Conservation (phyloP, 768 basidiomycete genomes). For the Kwoniella botswanensis region DNA sequence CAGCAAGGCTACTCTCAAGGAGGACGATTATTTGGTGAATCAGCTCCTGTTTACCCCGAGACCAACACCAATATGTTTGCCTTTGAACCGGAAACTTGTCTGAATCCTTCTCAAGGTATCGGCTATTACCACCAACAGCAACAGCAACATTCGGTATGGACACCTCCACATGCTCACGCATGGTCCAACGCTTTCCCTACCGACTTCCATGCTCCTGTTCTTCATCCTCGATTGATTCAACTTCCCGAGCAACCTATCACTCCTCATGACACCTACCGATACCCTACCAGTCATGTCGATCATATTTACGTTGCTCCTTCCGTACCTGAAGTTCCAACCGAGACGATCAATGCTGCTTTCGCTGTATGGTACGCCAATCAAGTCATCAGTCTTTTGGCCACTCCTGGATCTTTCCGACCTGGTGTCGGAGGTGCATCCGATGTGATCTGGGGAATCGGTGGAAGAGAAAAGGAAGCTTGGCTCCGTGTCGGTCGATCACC, state of each 20-base stretch:
- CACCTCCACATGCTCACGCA: slow-evolving; percentile 13
- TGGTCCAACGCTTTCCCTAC: slow-evolving; percentile 2
- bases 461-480: slow-evolving; percentile 40
- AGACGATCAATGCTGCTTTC: slow-evolving; percentile 31
- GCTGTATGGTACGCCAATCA: slow-evolving; percentile 46
- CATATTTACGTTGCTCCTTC: slow-evolving; percentile 23
- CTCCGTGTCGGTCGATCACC: slow-evolving; percentile 30
- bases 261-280: slow-evolving; percentile 37
- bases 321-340: slow-evolving; percentile 19
- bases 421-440: slow-evolving; percentile 42
- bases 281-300: slow-evolving; percentile 25
- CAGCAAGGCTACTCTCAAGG: background rate
- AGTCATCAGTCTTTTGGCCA: slow-evolving; percentile 34
- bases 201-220: slow-evolving; percentile 35
- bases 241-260: slow-evolving; percentile 30
- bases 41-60: slow-evolving; percentile 3
- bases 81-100: slow-evolving; percentile 5
- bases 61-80: slow-evolving; percentile 10
- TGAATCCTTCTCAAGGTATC: background rate
- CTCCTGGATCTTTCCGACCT: slow-evolving; percentile 44
- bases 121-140: slow-evolving; percentile 7
- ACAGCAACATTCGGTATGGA: slow-evolving; percentile 20
- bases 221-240: slow-evolving; percentile 23
- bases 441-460: slow-evolving; percentile 36
- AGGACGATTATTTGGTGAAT: background rate